A percentile compares a stretch with the other conserved stretches of the same genome.
Conservation (phyloP, 108 stramenopile genomes). For the Nitzschia palea region DNA sequence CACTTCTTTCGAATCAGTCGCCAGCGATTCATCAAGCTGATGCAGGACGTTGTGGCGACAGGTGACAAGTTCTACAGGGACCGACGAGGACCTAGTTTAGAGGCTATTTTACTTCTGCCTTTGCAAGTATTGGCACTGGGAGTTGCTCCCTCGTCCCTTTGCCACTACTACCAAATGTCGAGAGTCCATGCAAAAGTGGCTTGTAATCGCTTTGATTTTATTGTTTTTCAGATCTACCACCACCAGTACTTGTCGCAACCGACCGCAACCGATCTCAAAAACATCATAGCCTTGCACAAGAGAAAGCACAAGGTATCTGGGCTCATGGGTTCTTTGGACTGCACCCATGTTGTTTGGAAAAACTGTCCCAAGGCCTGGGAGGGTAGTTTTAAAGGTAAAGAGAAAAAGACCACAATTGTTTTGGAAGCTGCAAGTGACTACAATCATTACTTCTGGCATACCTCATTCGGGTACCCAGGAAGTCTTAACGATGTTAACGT, state of each 20-base stretch:
- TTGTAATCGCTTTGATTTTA: background rate
- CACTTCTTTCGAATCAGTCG: conserved; percentile 1
- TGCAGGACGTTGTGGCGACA: conserved; percentile 1
- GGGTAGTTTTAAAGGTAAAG: conserved; percentile 21
- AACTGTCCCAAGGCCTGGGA: conserved; percentile 20
- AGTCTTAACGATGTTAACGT: conserved; percentile 37
- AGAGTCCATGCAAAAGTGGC: background rate
- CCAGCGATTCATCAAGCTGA: background rate
- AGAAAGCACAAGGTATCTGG: background rate
- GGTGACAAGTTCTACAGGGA: background rate
- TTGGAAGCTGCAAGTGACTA: conserved; percentile 28
- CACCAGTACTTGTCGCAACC: conserved; percentile 1
- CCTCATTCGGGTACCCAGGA: conserved; percentile 25
- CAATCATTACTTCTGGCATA: conserved; percentile 37
- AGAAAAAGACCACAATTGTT: conserved; percentile 10
- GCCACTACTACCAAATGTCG: conserved; percentile 21
- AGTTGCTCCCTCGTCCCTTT: conserved; percentile 5
- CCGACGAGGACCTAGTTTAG: background rate
- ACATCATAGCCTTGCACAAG: background rate
- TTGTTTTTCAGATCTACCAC: background rate
- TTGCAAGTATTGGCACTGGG: conserved; percentile 14
- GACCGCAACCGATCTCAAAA: background rate
- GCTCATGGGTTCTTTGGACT: conserved; percentile 23
- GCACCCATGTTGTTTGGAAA: conserved; percentile 21
- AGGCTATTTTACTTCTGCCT: conserved; percentile 5